Conservation (phyloP, 768 basidiomycete genomes). For the Psilocybe tampanensis region DNA sequence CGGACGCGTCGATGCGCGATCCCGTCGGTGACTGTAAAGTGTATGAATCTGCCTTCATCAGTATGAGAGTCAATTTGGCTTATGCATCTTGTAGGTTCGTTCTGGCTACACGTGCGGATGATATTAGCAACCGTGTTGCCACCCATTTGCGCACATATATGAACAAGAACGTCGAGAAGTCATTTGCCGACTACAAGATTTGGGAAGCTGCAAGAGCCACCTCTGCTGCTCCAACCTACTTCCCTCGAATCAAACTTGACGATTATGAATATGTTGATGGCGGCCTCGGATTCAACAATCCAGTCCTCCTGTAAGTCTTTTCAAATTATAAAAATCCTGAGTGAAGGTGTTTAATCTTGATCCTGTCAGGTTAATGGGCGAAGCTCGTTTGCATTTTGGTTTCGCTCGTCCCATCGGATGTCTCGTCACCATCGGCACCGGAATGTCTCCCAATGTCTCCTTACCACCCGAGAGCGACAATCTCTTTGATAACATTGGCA, state of each 20-base stretch:
- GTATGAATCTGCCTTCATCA: constrained; percentile 17
- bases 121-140: constrained; percentile 27
- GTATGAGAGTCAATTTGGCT: not conserved
- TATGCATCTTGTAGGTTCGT: constrained; percentile 26
- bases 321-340: not conserved
- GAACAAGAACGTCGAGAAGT: constrained; percentile 27
- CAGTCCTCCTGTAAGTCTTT: constrained; percentile 24
- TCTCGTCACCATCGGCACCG: constrained; percentile 28
- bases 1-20: constrained; percentile 29
- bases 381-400: constrained; percentile 24
- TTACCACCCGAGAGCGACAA: not conserved
- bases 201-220: constrained; percentile 39
- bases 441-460: constrained; percentile 22
- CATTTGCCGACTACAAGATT: constrained; percentile 28
- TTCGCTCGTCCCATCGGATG: constrained; percentile 23
- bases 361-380: constrained; percentile 25
- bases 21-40: constrained; percentile 30
- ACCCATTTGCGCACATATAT: constrained; percentile 31
- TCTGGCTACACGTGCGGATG: constrained; percentile 23
- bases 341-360: not conserved
- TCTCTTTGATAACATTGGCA: constrained; percentile 1
- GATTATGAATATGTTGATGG: constrained; percentile 33
- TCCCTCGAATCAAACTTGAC: constrained; percentile 29
- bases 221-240: constrained; percentile 35
- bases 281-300: constrained; percentile 34